Evolutionary conservation across 345 rosid species (phyloP).

Genomic region (Microthlaspi erraticum): DNA sequence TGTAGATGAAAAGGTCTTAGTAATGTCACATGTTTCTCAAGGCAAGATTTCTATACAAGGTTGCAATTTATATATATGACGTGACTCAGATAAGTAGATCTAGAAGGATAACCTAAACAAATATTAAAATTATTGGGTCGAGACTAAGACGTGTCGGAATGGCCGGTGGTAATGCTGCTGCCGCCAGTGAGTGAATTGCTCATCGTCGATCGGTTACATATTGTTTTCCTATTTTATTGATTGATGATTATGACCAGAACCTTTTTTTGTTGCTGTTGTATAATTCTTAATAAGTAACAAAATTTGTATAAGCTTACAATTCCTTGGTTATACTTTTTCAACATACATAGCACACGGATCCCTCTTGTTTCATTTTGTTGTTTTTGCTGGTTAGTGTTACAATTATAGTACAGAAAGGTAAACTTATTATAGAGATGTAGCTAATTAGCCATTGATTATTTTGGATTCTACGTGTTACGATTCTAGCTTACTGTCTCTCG

Average conservation of each 20-base stretch:
- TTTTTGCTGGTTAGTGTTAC: slow-evolving; percentile 3
- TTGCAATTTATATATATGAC: background rate
- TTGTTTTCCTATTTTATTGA: background rate
- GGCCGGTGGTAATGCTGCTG: slow-evolving; percentile 26
- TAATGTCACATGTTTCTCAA: slow-evolving; percentile 27
- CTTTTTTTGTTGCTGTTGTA: background rate
- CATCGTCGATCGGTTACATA: slow-evolving; percentile 7
- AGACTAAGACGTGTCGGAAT: slow-evolving; percentile 23
- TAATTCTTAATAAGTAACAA: background rate
- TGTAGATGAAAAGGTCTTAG: slow-evolving; percentile 16
- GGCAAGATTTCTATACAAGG: background rate
- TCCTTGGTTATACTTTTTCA: slow-evolving; percentile 1
- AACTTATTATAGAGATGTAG: background rate
- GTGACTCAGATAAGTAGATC: background rate
- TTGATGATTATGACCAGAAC: slow-evolving; percentile 1
- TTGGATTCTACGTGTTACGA: background rate
- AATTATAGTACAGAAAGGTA: background rate
- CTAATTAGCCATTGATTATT: background rate
- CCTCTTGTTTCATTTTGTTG: background rate
- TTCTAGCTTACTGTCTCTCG: background rate
- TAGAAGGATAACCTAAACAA: slow-evolving; percentile 4
- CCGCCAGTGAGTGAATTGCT: slow-evolving; percentile 23
- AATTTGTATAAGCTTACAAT: background rate
- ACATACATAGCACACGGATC: background rate
- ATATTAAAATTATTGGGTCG: background rate